These are phyloP conservation scores for Petrea volubilis DNA, from an alignment of 257 asterid genomes.

Conservation along the genomic window DNA sequence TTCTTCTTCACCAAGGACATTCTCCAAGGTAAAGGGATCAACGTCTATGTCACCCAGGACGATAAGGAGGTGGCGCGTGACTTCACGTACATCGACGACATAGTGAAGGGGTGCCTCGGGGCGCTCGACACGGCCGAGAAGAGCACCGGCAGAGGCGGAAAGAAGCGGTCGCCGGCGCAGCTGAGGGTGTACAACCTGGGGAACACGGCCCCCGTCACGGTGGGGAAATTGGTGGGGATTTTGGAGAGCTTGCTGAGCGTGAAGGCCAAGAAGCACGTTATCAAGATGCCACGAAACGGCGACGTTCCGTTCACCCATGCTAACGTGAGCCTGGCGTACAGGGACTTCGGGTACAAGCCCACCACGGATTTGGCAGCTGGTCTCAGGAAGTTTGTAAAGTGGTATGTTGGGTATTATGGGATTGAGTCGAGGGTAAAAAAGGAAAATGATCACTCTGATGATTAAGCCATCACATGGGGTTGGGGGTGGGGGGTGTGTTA, in stretches of 20 bases:
- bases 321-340: slow-evolving; percentile 80
- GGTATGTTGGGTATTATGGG: slow-evolving; percentile 90
- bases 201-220: slow-evolving; percentile 91
- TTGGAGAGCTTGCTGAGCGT: slow-evolving; percentile 54
- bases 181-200: slow-evolving; percentile 90
- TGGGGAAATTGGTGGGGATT: slow-evolving; percentile 78
- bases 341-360: slow-evolving; percentile 85
- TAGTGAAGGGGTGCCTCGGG: slow-evolving; percentile 85
- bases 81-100: slow-evolving; percentile 92
- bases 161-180: slow-evolving; percentile 84
- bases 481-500: slow-evolving; percentile 29
- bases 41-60: slow-evolving; percentile 69
- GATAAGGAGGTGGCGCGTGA: slow-evolving; percentile 98
- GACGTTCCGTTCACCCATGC: slow-evolving; percentile 98
- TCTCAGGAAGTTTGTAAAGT: slow-evolving; percentile 78
- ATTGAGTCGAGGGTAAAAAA: slow-evolving; percentile 68
- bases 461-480: slow-evolving; percentile 47
- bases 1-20: slow-evolving; percentile 90
- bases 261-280: slow-evolving; percentile 74
- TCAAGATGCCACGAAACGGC: slow-evolving; percentile 92
- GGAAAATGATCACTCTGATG: slow-evolving; percentile 52
- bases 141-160: slow-evolving; percentile 93
- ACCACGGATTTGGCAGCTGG: slow-evolving; percentile 87
- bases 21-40: slow-evolving; percentile 64
- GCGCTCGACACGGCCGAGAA: slow-evolving; percentile 97